Evolutionary conservation across 148 eudicot species (phyloP).

Genomic region (Camellia lanceoleosa): DNA sequence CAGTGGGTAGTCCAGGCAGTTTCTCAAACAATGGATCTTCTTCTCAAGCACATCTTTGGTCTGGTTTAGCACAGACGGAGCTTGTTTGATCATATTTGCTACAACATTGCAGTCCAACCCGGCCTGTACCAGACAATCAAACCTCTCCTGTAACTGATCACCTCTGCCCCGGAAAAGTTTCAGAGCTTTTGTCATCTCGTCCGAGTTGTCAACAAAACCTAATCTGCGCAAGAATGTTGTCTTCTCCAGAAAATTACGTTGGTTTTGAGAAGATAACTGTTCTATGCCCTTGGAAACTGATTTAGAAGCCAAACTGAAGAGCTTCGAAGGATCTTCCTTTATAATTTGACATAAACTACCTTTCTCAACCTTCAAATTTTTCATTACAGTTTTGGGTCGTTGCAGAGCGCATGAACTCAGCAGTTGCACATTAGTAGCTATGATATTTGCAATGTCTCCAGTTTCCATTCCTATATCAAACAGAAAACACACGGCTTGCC

Average conservation of each 20-base stretch:
- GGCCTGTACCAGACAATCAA: constrained; percentile 55
- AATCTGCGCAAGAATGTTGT: constrained; percentile 35
- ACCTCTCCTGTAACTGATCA: constrained; percentile 60
- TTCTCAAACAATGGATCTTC: constrained; percentile 43
- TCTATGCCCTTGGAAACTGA: constrained; percentile 6
- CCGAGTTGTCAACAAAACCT: constrained; percentile 55
- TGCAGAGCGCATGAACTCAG: constrained; percentile 34
- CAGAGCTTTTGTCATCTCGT: constrained; percentile 56
- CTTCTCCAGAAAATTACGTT: constrained; percentile 29
- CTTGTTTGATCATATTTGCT: constrained; percentile 43
- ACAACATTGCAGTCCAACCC: constrained; percentile 52
- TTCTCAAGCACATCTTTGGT: constrained; percentile 40
- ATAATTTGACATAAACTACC: constrained; percentile 31
- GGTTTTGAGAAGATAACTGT: constrained; percentile 16
- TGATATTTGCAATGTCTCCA: constrained; percentile 30
- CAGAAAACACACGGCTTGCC: constrained; percentile 39
- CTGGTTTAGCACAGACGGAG: constrained; percentile 53
- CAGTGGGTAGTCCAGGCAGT: constrained; percentile 41
- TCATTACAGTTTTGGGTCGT: constrained; percentile 42
- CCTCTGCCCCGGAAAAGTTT: constrained; percentile 60
- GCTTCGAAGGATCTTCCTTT: constrained; percentile 33
- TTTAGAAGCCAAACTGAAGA: constrained; percentile 42
- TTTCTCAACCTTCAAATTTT: constrained; percentile 29
- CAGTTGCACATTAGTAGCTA: constrained; percentile 29
- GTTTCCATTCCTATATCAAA: constrained; percentile 43